Percentiles rank a stretch among this genome's conserved stretches.
phyloP scores from a whole-genome alignment of 495 filamentous ascomycete genomes.

The Podospora tetraspora region DNA sequence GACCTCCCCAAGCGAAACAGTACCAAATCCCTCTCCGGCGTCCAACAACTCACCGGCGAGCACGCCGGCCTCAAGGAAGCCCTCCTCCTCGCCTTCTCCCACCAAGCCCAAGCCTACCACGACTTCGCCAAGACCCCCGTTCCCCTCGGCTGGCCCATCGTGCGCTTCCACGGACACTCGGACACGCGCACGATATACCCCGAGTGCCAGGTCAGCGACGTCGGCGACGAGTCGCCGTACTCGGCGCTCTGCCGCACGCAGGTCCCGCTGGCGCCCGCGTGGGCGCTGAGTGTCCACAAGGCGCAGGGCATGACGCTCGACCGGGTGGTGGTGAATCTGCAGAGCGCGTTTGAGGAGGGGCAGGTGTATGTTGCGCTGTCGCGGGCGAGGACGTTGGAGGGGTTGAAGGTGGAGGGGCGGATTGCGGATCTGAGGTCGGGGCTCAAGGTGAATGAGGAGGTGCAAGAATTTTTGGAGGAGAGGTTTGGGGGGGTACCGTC shows the following conservation, averaged over 20 bases:
- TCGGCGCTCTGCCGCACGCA: slow-evolving; percentile 72
- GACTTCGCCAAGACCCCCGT: background rate
- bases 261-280: slow-evolving; percentile 80
- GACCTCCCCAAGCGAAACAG: slow-evolving; percentile 36
- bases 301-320: slow-evolving; percentile 91
- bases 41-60: slow-evolving; percentile 20
- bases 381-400: slow-evolving; percentile 73
- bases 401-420: slow-evolving; percentile 49
- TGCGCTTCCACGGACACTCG: slow-evolving; percentile 66
- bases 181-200: slow-evolving; percentile 39
- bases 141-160: slow-evolving; percentile 60
- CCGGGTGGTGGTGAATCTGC: slow-evolving; percentile 82
- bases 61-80: slow-evolving; percentile 41
- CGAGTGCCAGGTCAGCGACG: slow-evolving; percentile 42
- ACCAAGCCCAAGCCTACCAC: slow-evolving; percentile 3
- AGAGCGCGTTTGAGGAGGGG: slow-evolving; percentile 82
- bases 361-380: slow-evolving; percentile 77
- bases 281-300: slow-evolving; percentile 94
- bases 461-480: slow-evolving; percentile 20
- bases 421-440: slow-evolving; percentile 21
- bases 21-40: slow-evolving; percentile 16
- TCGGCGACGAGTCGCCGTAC: slow-evolving; percentile 43
- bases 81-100: background rate
- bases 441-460: slow-evolving; percentile 16
- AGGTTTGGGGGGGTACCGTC: too few species aligned